These are phyloP conservation scores for Strobilomyces dryophilus DNA, from an alignment of 768 basidiomycete species.

Conservation along the genomic window DNA sequence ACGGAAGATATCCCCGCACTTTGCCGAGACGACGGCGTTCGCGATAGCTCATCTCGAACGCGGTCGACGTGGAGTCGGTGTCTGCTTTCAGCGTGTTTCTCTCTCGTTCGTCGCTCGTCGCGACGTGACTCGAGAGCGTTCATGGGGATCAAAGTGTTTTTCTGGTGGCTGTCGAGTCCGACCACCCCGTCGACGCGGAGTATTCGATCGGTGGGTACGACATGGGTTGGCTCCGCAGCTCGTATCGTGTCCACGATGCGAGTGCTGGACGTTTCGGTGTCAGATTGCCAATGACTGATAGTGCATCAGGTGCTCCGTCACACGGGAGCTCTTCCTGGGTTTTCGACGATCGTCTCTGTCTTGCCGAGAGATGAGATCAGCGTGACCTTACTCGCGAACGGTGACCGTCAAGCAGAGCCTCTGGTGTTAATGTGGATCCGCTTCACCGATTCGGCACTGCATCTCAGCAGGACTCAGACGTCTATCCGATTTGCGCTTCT, in stretches of 20 bases:
- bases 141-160: slow-evolving; percentile 31
- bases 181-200: slow-evolving; percentile 8
- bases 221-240: slow-evolving; percentile 38
- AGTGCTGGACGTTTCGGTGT: background rate
- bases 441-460: slow-evolving; percentile 25
- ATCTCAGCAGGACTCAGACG: background rate
- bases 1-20: slow-evolving; percentile 35
- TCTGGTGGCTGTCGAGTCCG: slow-evolving; percentile 29
- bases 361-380: slow-evolving; percentile 36
- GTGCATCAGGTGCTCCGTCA: slow-evolving; percentile 33
- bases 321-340: slow-evolving; percentile 33
- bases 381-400: slow-evolving; percentile 34
- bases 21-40: slow-evolving; percentile 23
- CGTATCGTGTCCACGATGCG: slow-evolving; percentile 41
- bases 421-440: slow-evolving; percentile 8
- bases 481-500: slow-evolving; percentile 5
- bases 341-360: slow-evolving; percentile 29
- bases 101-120: background rate
- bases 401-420: slow-evolving; percentile 12
- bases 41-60: slow-evolving; percentile 39
- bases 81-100: background rate
- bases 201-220: slow-evolving; percentile 37
- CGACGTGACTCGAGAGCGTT: slow-evolving; percentile 32
- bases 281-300: background rate
- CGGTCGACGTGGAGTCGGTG: slow-evolving; percentile 36